Conservation (phyloP, 106 monocot genomes). For the Gastrodia elata region DNA sequence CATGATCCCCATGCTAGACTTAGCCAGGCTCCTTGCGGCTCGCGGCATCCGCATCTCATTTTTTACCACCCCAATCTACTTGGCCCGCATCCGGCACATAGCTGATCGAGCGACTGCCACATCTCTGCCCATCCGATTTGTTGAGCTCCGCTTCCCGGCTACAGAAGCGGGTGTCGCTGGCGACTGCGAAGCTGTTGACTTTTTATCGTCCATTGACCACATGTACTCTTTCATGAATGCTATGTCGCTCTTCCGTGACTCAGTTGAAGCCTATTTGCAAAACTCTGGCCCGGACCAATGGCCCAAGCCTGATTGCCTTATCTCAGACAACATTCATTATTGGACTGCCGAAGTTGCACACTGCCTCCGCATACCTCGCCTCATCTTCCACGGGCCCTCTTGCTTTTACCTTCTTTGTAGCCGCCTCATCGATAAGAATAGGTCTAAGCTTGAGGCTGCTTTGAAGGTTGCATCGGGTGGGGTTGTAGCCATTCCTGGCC, state of each 20-base stretch:
- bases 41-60: constrained; percentile 27
- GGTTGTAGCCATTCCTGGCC: not conserved
- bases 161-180: constrained; percentile 7
- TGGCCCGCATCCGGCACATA: constrained; percentile 8
- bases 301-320: constrained; percentile 25
- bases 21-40: constrained; percentile 27
- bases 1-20: constrained; percentile 41
- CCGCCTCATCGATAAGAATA: not conserved
- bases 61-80: constrained; percentile 50
- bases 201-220: not conserved
- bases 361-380: constrained; percentile 30
- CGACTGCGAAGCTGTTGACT: constrained; percentile 9
- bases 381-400: constrained; percentile 22
- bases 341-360: constrained; percentile 33
- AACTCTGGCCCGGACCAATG: not conserved
- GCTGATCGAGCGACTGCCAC: constrained; percentile 6
- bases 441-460: not conserved
- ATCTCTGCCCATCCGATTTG: constrained; percentile 20
- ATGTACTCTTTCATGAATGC: constrained; percentile 6
- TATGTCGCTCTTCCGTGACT: not conserved
- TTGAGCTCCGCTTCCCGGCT: constrained; percentile 27
- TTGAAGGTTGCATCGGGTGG: not conserved
- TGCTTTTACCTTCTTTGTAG: not conserved
- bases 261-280: constrained; percentile 6
- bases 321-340: constrained; percentile 21